These are phyloP conservation scores for Fusarium buharicum DNA, from an alignment of 2,329 filamentous ascomycete species.

Conservation along the genomic window DNA sequence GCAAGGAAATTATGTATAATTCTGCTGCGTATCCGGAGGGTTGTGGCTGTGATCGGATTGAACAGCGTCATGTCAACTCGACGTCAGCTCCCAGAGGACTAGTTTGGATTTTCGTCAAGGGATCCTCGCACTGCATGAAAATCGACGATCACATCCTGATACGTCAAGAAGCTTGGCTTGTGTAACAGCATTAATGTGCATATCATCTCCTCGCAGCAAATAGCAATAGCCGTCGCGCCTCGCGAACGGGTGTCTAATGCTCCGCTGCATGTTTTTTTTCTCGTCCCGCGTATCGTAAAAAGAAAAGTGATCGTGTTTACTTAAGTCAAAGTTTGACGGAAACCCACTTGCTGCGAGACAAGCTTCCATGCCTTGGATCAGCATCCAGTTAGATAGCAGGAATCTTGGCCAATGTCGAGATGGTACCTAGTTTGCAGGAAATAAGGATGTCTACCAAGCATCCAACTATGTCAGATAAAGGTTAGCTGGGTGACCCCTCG, in stretches of 20 bases:
- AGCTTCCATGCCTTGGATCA: conserved; percentile 12
- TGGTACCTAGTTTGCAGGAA: conserved; percentile 10
- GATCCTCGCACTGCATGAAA: conserved; percentile 14
- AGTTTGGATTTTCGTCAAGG: conserved; percentile 11
- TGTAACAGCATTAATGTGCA: conserved; percentile 30
- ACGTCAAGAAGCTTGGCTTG: conserved; percentile 22
- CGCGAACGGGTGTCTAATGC: conserved; percentile 3
- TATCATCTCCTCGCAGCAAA: conserved; percentile 6
- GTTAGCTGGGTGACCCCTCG: conserved; percentile 14
- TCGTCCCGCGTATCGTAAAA: conserved; percentile 2
- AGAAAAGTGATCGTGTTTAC: neutral
- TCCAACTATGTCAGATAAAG: conserved; percentile 21
- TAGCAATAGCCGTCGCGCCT: conserved; percentile 8
- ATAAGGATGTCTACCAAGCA: conserved; percentile 18
- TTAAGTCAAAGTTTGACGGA: conserved; percentile 9
- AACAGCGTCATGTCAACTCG: conserved; percentile 12
- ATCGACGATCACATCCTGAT: conserved; percentile 29
- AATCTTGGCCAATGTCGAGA: conserved; percentile 11
- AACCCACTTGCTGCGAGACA: conserved; percentile 1
- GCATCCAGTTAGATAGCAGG: conserved; percentile 5
- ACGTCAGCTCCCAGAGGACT: conserved; percentile 3
- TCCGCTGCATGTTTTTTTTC: conserved; percentile 24
- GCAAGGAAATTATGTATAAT: neutral
- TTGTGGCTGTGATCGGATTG: neutral
- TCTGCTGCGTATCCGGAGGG: neutral